Percentiles rank a stretch among this genome's conserved stretches.
Evolutionary conservation across 768 basidiomycete species (phyloP).

Genomic region (Thelephora ganbajun): DNA sequence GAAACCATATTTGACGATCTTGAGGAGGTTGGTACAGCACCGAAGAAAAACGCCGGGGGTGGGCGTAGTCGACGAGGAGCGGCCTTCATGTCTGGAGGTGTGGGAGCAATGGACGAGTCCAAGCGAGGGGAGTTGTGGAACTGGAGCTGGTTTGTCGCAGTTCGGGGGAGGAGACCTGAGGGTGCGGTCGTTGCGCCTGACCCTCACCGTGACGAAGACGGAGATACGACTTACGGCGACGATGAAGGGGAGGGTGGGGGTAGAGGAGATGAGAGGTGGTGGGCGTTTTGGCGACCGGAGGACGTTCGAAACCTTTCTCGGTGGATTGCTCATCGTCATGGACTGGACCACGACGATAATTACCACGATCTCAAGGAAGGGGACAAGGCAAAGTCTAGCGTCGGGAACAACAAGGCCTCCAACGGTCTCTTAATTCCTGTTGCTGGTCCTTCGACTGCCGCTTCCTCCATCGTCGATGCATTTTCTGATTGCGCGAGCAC

Average conservation of each 20-base stretch:
- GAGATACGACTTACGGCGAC: conserved; percentile 7
- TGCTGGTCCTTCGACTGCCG: conserved; percentile 1
- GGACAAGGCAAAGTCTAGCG: not conserved
- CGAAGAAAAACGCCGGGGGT: conserved; percentile 3
- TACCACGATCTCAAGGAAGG: not conserved
- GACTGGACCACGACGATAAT: conserved; percentile 19
- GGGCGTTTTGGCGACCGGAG: conserved; percentile 54
- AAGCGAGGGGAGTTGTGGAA: conserved; percentile 30
- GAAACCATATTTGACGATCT: no score
- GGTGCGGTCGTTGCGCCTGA: conserved; percentile 13
- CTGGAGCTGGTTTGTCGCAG: conserved; percentile 72
- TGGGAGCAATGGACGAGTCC: conserved; percentile 29
- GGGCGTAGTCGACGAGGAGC: not conserved
- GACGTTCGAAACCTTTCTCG: conserved; percentile 53
- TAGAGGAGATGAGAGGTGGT: conserved; percentile 45
- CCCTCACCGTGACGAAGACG: conserved; percentile 11
- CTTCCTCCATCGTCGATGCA: conserved; percentile 1
- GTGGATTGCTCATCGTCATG: conserved; percentile 44
- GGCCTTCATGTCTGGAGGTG: conserved; percentile 16
- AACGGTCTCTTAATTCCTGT: conserved; percentile 3
- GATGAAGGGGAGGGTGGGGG: conserved; percentile 23
- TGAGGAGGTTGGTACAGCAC: conserved; percentile 1
- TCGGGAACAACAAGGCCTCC: not conserved
- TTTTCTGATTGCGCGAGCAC: conserved; percentile 10
- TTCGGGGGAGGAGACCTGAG: conserved; percentile 48